Evolutionary conservation across 1,139 yeast species (phyloP), one percentile per base, ranked within the genome.

Genomic region (Suhomyces bokatorum): DNA sequence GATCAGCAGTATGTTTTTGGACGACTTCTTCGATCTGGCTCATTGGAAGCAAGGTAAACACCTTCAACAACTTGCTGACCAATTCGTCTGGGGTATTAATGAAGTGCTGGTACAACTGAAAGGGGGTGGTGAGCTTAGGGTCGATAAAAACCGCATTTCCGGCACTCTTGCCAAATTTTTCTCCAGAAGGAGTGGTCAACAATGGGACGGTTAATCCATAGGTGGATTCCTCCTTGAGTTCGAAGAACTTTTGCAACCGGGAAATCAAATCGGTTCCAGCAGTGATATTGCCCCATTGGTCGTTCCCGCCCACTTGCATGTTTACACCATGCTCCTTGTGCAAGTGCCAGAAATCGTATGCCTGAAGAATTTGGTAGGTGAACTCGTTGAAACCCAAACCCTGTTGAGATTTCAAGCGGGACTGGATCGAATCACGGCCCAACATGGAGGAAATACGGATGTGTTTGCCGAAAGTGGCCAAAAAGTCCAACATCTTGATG

Each of bases 231-330:
- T 54, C 54, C 5, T 52, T 59, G 32, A 20, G 14, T 4, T 15
- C 26, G 32, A 33, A 29, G 17, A 52, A 51, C 35, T 64, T 65
- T 39, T 66, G 72, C 43, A 88, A 64, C 52, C 97, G 71, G 1
- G 85, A 75, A 36, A 93, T 89, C 47, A 95, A 72, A 59, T 93
- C 99, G 40, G 88, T 80, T 0, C 99, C 99, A 0, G 98, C 98
- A 6, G 96, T 89, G 50, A 95, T 95, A 58, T 93, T 93, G 1
- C 99, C 99, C 93, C 97, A 93, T 65, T 93, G 99, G 62, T 93
- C 99, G 60, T 87, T 90, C 8, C 99, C 99, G 13, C 99, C 99
- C 22, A 95, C 81, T 66, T 93, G 97, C 30, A 90, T 65, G 40
- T 77, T 73, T 35, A 93, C 95, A 3, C 72, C 67, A 32, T 80